Evolutionary conservation across 2,329 filamentous ascomycete species (phyloP), one percentile per base, ranked within the genome.

Genomic region (Aspergillus latus): DNA sequence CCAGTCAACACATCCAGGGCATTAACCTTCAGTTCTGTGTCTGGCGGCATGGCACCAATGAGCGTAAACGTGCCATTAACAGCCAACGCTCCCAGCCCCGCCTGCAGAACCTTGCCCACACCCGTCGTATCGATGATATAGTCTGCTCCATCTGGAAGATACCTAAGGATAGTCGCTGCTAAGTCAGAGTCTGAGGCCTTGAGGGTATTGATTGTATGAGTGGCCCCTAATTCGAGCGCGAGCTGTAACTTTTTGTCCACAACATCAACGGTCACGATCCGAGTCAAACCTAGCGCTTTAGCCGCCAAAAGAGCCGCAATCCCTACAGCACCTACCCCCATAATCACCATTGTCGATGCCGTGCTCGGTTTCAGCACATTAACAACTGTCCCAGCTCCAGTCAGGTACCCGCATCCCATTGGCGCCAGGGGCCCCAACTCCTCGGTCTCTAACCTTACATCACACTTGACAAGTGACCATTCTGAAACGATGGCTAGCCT

Each of bases 261-360:
- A 32, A 71, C 70, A 62, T 85, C 83, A 29, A 85, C 69, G 57
- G 78, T 74, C 8, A 84, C 77, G 29, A 85, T 26, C 16, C 11
- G 6, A 13, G 70, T 54, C 73, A 70, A 5, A 74, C 70, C 0
- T 81, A 82, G 0, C 47, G 85, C 72, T 63, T 79, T 76, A 2
- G 82, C 76, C 2, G 81, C 82, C 43, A 84, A 71, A 9, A 83
- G 66, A 1, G 78, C 77, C 1, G 80, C 79, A 15, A 84, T 68
- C 0, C 83, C 83, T 1, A 85, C 76, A 0, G 82, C 68, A 1
- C 71, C 71, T 61, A 71, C 63, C 1, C 71, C 71, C 10, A 73
- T 51, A 3, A 73, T 57, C 2, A 58, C 68, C 11, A 73, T 56
- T 0, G 51, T 54, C 32, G 60, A 61, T 0, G 59, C 55, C 1